A percentile compares a stretch with the other conserved stretches of the same genome.
Evolutionary conservation across 1,139 yeast species (phyloP).

Genomic region (Pichia sp.): DNA sequence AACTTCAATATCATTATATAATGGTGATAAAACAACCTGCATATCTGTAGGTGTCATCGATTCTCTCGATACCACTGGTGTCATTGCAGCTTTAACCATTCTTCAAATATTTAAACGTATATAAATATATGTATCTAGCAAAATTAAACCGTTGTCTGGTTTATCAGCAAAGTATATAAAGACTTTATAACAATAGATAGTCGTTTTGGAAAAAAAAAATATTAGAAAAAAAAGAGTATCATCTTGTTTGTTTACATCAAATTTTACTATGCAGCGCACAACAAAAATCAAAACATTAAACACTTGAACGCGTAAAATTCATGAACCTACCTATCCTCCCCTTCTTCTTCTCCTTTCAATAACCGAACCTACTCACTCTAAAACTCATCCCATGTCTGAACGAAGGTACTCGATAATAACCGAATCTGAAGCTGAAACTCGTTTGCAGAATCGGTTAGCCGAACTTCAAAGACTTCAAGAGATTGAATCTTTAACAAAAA

Average conservation of each 20-base stretch:
- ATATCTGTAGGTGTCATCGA: constrained; percentile 8
- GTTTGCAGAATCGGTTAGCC: constrained; percentile 38
- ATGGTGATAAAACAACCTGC: constrained; percentile 3
- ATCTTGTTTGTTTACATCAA: too few species aligned
- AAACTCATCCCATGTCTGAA: constrained; percentile 5
- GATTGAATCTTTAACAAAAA: constrained; percentile 40
- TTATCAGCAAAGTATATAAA: too few species aligned
- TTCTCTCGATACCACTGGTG: constrained; percentile 3
- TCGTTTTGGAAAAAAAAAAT: too few species aligned
- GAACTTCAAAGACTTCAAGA: constrained; percentile 50
- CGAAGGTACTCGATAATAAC: constrained; percentile 14
- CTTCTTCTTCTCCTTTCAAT: background rate
- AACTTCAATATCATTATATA: constrained; percentile 1
- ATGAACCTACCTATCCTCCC: too few species aligned
- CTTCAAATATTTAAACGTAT: background rate
- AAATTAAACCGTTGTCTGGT: too few species aligned
- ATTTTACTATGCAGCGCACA: too few species aligned
- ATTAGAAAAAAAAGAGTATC: too few species aligned
- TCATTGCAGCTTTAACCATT: constrained; percentile 11
- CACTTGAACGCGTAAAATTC: too few species aligned
- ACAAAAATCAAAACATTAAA: too few species aligned
- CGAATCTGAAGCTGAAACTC: constrained; percentile 18
- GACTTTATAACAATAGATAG: background rate
- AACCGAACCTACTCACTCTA: too few species aligned
- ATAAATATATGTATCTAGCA: background rate